Base-by-base conservation (phyloP, 2,329 filamentous ascomycete species). In the Aureobasidium namibiae region DNA sequence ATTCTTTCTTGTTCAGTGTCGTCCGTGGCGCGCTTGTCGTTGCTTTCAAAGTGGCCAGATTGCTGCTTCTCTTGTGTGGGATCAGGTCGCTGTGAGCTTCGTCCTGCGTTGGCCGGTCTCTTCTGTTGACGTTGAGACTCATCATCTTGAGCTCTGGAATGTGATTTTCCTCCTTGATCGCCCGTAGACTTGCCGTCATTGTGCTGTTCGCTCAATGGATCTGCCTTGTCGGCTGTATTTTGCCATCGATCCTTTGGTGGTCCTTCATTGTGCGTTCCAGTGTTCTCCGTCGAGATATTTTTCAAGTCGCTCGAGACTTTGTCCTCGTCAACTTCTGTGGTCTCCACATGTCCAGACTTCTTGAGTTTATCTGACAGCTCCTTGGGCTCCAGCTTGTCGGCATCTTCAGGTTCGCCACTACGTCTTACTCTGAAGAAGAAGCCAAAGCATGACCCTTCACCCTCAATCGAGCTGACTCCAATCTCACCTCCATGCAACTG, bases 401-500 rank as follows among this genome's bases (percentile, higher is more conserved):
- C 31, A 34, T 67, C 63, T 60, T 56, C 68, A 21, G 64, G 63
- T 8, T 50, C 65, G 10, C 50, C 62, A n/a, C 72, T 65, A 70
- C 71, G 54, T 69, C 72, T 45, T 8, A 26, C 38, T 63, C 63
- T 66, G 65, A 77, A 70, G 63, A 75, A 78, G 64, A 78, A 78
- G 1, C 71, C 74, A 60, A 78, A 78, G 0, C 73, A 76, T 11
- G 70, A 73, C 11, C 69, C 69, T 33, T 70, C 59, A 1, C 72
- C 73, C 7, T 69, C 63, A 4, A 63, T 61, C 4, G 74, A 75
- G 2, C 67, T 68, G 13, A 77, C 75, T 2, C 76, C 75, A 46
- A 78, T 77, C 39, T 77, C 74, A 6, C 76, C 76, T 24, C 76
- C 76, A 42, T 72, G 69, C 1, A 69, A 54, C 58, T 78, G 75